Percentiles rank a stretch among this genome's conserved stretches.
phyloP scores from a whole-genome alignment of 768 basidiomycete genomes.

The Leucocoprinus sp. region DNA sequence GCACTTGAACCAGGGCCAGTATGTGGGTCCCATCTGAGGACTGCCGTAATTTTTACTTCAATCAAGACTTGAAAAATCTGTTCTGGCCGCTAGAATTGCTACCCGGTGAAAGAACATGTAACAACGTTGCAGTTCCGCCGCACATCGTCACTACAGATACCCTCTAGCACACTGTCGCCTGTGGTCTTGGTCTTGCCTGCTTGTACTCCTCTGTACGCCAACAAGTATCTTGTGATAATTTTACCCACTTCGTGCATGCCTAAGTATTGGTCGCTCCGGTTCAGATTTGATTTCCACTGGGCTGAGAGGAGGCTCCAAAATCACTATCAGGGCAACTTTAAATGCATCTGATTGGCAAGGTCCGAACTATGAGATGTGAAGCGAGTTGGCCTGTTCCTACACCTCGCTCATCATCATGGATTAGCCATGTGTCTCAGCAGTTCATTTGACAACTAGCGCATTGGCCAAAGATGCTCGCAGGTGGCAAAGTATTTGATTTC shows the following conservation, averaged over 20 bases:
- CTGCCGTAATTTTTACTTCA: too few species aligned
- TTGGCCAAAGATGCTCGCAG: neutral
- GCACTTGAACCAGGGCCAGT: too few species aligned
- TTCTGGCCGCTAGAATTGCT: too few species aligned
- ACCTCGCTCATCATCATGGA: conserved; percentile 14
- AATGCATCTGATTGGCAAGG: conserved; percentile 32
- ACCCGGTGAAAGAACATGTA: too few species aligned
- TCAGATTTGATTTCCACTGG: neutral
- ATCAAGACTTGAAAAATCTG: too few species aligned
- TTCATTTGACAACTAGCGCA: conserved; percentile 32
- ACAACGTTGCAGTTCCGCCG: too few species aligned
- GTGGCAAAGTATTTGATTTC: neutral
- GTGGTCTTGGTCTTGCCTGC: too few species aligned
- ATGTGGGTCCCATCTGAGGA: too few species aligned
- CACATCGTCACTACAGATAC: too few species aligned
- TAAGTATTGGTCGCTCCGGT: neutral
- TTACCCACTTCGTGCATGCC: conserved; percentile 22
- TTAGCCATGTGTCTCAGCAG: conserved; percentile 35
- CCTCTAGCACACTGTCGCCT: too few species aligned
- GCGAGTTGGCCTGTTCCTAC: conserved; percentile 19
- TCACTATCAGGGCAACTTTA: conserved; percentile 34
- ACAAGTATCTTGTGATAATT: too few species aligned
- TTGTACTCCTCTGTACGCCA: too few species aligned
- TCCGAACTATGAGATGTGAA: conserved; percentile 37
- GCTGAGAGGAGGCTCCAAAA: conserved; percentile 29